These are phyloP conservation scores for Daldinia grandis DNA, from an alignment of 495 filamentous ascomycete species.

Conservation along the genomic window DNA sequence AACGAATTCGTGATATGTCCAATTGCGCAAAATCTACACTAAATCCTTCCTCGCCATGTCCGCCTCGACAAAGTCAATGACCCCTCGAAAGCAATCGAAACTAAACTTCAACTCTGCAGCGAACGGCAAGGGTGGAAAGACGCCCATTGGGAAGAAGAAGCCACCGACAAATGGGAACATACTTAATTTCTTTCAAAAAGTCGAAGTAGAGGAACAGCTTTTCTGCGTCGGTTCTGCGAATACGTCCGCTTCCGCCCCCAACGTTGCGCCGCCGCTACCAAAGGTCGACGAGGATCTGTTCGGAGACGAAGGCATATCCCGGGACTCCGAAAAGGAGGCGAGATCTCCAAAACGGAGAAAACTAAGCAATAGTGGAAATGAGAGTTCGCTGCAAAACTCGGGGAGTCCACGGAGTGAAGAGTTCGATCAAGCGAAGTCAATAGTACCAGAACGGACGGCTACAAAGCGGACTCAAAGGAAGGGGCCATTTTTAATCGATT, in stretches of 20 bases:
- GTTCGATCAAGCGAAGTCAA: constrained; percentile 1
- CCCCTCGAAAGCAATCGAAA: constrained; percentile 40
- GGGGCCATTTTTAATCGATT: constrained; percentile 72
- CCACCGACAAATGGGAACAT: constrained; percentile 72
- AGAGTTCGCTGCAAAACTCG: not conserved
- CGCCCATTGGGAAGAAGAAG: constrained; percentile 39
- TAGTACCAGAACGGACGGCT: not conserved
- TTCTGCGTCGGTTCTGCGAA: constrained; percentile 36
- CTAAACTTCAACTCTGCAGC: constrained; percentile 36
- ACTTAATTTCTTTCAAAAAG: constrained; percentile 50
- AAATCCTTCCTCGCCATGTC: constrained; percentile 7
- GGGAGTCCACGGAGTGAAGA: not conserved
- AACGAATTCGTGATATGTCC: constrained; percentile 5
- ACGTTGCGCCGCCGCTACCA: constrained; percentile 1
- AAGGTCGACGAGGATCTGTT: constrained; percentile 42
- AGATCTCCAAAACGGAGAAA: constrained; percentile 44
- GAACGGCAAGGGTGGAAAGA: constrained; percentile 28
- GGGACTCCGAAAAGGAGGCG: constrained; percentile 26
- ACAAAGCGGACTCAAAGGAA: constrained; percentile 29
- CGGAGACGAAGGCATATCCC: constrained; percentile 22
- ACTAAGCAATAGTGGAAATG: constrained; percentile 26
- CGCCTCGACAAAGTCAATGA: constrained; percentile 31
- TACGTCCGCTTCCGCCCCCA: not conserved
- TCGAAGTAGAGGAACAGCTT: constrained; percentile 46
- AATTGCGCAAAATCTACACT: not conserved